Conservation (phyloP, 371 early-diverging fungal species). For the Rhizopus microsporus region DNA sequence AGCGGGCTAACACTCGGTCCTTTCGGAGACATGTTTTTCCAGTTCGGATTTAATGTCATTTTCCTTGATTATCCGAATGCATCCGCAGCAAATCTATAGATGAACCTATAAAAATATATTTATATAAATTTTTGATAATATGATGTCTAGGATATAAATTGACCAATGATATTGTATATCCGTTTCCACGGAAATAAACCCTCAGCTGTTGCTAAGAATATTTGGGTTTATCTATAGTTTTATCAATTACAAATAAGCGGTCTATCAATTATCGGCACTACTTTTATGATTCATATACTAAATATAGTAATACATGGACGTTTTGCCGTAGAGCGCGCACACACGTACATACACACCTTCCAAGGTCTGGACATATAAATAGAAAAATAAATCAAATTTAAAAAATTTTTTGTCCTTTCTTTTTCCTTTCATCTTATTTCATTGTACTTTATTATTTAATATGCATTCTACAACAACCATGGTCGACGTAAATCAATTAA, state of each 20-base stretch:
- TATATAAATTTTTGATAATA: neutral
- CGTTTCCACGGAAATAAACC: too few species aligned
- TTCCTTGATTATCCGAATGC: conserved; percentile 7
- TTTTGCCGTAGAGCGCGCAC: neutral
- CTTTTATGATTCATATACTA: neutral
- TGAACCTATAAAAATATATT: neutral
- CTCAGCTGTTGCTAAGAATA: too few species aligned
- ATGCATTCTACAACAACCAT: neutral
- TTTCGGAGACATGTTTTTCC: conserved; percentile 2
- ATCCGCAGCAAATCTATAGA: neutral
- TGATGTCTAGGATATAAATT: too few species aligned
- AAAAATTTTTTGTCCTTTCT: conserved; percentile 1
- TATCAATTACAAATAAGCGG: neutral
- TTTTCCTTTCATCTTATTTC: neutral
- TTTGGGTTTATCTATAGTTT: too few species aligned
- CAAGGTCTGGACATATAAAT: neutral
- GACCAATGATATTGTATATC: too few species aligned
- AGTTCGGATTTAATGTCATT: neutral
- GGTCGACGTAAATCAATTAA: conserved; percentile 9
- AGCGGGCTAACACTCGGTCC: neutral
- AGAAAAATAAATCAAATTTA: neutral
- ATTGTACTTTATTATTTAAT: neutral
- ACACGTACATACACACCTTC: too few species aligned
- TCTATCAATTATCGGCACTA: neutral
- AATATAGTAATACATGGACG: neutral